These are phyloP conservation scores for Arthrobotrys conoides DNA, from an alignment of 2,329 filamentous ascomycete species.

Conservation along the genomic window DNA sequence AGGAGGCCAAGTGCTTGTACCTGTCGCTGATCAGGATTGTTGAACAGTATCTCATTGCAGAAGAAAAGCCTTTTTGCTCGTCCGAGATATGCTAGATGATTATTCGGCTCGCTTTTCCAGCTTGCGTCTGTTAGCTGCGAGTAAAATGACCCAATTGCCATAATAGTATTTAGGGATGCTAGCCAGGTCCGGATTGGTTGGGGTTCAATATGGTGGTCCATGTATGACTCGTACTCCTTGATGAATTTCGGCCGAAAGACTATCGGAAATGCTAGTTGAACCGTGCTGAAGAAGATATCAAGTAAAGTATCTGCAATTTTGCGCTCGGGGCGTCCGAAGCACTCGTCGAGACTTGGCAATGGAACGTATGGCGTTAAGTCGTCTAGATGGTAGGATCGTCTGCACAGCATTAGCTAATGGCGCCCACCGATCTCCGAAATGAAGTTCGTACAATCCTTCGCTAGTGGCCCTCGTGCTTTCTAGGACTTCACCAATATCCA, in stretches of 20 bases:
- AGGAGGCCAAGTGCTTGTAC: constrained; percentile 62
- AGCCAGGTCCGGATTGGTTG: constrained; percentile 62
- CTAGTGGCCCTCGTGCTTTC: constrained; percentile 19
- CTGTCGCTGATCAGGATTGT: constrained; percentile 61
- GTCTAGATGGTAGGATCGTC: constrained; percentile 59
- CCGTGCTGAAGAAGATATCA: constrained; percentile 61
- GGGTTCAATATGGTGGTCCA: constrained; percentile 61
- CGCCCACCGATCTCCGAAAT: neutral
- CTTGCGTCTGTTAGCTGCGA: constrained; percentile 62
- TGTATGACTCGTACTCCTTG: constrained; percentile 58
- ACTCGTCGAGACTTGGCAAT: constrained; percentile 57
- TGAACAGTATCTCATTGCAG: constrained; percentile 61
- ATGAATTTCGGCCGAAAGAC: constrained; percentile 61
- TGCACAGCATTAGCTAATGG: constrained; percentile 7
- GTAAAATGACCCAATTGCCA: constrained; percentile 63
- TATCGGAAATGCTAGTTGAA: constrained; percentile 62
- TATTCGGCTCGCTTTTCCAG: constrained; percentile 61
- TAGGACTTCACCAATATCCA: neutral
- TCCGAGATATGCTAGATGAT: constrained; percentile 61
- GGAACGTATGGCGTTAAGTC: constrained; percentile 57
- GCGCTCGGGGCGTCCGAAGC: constrained; percentile 58
- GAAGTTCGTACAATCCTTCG: constrained; percentile 41
- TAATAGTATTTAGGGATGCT: constrained; percentile 62
- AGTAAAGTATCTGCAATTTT: constrained; percentile 60
- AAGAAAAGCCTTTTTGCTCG: constrained; percentile 61